These are phyloP conservation scores for Xenoacremonium recifei DNA, from an alignment of 2,329 filamentous ascomycete species.

Conservation along the genomic window DNA sequence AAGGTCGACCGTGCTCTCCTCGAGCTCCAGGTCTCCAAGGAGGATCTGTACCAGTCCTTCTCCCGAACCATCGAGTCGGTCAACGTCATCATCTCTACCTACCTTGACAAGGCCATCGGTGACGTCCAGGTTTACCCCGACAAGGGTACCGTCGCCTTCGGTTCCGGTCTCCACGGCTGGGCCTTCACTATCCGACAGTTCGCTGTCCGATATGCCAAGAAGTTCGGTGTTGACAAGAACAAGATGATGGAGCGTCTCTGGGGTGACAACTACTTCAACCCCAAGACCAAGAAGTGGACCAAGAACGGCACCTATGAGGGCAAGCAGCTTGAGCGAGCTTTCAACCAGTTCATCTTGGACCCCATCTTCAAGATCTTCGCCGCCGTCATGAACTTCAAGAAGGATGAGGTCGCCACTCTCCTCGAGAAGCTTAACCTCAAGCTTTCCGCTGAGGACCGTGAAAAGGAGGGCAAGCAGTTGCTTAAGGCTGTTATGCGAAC, in stretches of 20 bases:
- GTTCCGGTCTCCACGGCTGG: slow-evolving; percentile 99
- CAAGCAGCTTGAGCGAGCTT: slow-evolving; percentile 91
- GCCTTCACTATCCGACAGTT: slow-evolving; percentile 99
- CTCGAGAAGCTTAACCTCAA: slow-evolving; percentile 95
- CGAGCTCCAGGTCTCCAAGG: slow-evolving; percentile 97
- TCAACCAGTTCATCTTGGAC: slow-evolving; percentile 99
- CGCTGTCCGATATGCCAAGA: slow-evolving; percentile 94
- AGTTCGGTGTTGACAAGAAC: slow-evolving; percentile 99
- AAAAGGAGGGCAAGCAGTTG: slow-evolving; percentile 95
- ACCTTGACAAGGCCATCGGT: slow-evolving; percentile 94
- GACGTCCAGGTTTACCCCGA: slow-evolving; percentile 99
- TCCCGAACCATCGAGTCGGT: slow-evolving; percentile 99
- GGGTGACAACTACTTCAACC: slow-evolving; percentile 99
- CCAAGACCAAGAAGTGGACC: slow-evolving; percentile 99
- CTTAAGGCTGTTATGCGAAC: slow-evolving; percentile 98
- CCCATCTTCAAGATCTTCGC: slow-evolving; percentile 99
- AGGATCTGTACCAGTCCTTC: slow-evolving; percentile 99
- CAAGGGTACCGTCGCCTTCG: slow-evolving; percentile 97
- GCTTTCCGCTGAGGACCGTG: slow-evolving; percentile 80
- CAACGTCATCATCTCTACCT: slow-evolving; percentile 99
- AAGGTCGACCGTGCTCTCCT: slow-evolving; percentile 99
- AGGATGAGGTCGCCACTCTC: slow-evolving; percentile 80
- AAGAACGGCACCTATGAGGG: slow-evolving; percentile 81
- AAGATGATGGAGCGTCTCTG: slow-evolving; percentile 99
- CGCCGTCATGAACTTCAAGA: slow-evolving; percentile 98